These are phyloP conservation scores for Candida silvatica DNA, from an alignment of 805 yeast species.

Conservation along the genomic window DNA sequence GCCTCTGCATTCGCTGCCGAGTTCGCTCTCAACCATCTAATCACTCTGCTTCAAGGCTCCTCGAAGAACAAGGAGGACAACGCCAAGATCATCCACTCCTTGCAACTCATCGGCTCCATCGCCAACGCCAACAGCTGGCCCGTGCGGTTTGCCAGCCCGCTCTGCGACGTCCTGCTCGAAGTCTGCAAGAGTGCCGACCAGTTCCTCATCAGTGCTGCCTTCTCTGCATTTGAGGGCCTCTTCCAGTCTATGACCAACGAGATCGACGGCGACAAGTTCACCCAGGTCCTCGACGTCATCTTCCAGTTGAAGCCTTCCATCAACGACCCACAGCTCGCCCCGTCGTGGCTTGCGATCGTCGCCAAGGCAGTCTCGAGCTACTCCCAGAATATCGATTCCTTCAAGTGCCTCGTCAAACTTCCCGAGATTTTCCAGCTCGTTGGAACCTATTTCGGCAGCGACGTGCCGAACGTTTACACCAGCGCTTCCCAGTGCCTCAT, in stretches of 20 bases:
- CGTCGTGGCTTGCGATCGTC: slow-evolving; percentile 91
- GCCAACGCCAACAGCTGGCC: slow-evolving; percentile 84
- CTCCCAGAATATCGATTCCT: slow-evolving; percentile 37
- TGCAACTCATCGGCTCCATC: slow-evolving; percentile 69
- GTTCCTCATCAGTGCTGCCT: slow-evolving; percentile 72
- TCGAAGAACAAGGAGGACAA: slow-evolving; percentile 37
- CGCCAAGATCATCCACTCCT: slow-evolving; percentile 58
- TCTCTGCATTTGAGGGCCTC: slow-evolving; percentile 74
- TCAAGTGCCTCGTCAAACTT: slow-evolving; percentile 43
- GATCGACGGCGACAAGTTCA: slow-evolving; percentile 53
- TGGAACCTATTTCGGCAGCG: slow-evolving; percentile 59
- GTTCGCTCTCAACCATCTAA: slow-evolving; percentile 49
- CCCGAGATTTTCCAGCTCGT: slow-evolving; percentile 51
- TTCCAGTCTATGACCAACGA: slow-evolving; percentile 51
- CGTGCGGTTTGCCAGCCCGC: slow-evolving; percentile 47
- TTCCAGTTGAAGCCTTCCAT: slow-evolving; percentile 74
- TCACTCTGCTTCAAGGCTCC: slow-evolving; percentile 32
- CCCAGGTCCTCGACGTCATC: slow-evolving; percentile 58
- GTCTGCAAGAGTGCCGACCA: slow-evolving; percentile 80
- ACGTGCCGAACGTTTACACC: slow-evolving; percentile 49
- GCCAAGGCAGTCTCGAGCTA: slow-evolving; percentile 68
- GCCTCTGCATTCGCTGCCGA: slow-evolving; percentile 68
- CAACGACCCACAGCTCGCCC: slow-evolving; percentile 79
- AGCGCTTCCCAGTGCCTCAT: slow-evolving; percentile 85
- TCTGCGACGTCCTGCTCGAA: slow-evolving; percentile 71